Conservation (phyloP, 2,329 filamentous ascomycete genomes). For the Cercospora beticola region DNA sequence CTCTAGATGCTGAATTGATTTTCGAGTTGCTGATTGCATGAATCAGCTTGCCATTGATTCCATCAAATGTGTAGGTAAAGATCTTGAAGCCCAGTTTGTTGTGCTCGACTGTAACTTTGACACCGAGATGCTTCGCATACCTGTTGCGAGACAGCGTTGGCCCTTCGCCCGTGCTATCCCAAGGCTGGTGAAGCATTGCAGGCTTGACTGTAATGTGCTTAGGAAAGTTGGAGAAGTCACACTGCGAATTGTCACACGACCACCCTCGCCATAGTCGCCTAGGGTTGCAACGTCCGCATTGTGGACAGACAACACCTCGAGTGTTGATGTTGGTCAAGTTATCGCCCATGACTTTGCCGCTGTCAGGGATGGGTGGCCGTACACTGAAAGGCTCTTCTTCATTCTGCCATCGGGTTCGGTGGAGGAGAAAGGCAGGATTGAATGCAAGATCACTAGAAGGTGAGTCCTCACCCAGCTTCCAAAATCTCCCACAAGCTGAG, state of each 20-base stretch:
- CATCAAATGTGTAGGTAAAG: slow-evolving; percentile 50
- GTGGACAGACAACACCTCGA: slow-evolving; percentile 65
- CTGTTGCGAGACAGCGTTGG: slow-evolving; percentile 32
- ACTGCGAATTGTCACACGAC: slow-evolving; percentile 57
- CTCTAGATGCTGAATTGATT: slow-evolving; percentile 53
- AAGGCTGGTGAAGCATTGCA: slow-evolving; percentile 29
- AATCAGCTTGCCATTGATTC: slow-evolving; percentile 47
- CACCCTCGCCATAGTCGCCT: slow-evolving; percentile 62
- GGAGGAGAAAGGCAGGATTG: slow-evolving; percentile 57
- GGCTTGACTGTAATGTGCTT: slow-evolving; percentile 31
- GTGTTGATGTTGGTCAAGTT: slow-evolving; percentile 56
- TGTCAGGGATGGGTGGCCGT: slow-evolving; percentile 42
- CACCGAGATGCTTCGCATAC: slow-evolving; percentile 33
- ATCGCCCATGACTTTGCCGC: slow-evolving; percentile 43
- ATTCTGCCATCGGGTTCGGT: slow-evolving; percentile 49
- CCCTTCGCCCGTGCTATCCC: slow-evolving; percentile 33
- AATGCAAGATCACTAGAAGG: slow-evolving; percentile 48
- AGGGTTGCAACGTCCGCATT: slow-evolving; percentile 62
- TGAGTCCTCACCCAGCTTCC: slow-evolving; percentile 46
- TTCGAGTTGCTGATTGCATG: slow-evolving; percentile 58
- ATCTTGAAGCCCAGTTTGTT: slow-evolving; percentile 44
- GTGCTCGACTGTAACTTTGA: slow-evolving; percentile 39
- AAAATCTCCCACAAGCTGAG: slow-evolving; percentile 55
- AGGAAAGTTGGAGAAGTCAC: slow-evolving; percentile 43
- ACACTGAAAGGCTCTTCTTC: slow-evolving; percentile 42